Percentiles rank a stretch among this genome's conserved stretches.
phyloP scores from a whole-genome alignment of 2,329 filamentous ascomycete genomes.

The Cercospora citrullina region DNA sequence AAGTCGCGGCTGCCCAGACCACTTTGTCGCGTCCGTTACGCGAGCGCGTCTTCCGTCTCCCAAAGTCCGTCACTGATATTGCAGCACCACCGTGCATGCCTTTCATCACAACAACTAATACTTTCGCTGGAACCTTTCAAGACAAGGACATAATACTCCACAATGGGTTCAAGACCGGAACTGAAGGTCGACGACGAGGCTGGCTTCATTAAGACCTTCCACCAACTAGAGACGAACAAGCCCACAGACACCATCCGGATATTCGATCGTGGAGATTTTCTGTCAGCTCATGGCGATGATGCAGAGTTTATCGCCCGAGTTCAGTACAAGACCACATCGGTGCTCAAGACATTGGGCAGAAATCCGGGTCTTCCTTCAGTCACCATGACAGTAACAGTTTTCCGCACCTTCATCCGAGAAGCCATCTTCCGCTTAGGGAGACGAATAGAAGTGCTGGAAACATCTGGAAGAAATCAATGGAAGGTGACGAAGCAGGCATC shows the following conservation, averaged over 20 bases:
- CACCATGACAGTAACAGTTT: conserved; percentile 92
- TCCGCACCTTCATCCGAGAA: conserved; percentile 91
- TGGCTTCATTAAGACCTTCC: conserved; percentile 96
- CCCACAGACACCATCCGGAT: conserved; percentile 81
- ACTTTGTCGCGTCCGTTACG: conserved; percentile 5
- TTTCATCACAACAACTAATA: not conserved
- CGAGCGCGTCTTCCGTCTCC: conserved; percentile 6
- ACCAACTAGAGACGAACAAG: conserved; percentile 70
- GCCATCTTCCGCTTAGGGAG: conserved; percentile 89
- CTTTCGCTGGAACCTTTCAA: not conserved
- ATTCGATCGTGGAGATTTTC: conserved; percentile 93
- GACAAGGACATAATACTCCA: not conserved
- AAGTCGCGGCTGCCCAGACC: conserved; percentile 1
- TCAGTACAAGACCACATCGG: conserved; percentile 95
- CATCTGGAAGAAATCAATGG: conserved; percentile 81
- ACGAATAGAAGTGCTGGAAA: conserved; percentile 86
- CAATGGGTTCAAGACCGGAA: conserved; percentile 58
- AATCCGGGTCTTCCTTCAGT: conserved; percentile 87
- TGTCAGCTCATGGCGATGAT: conserved; percentile 88
- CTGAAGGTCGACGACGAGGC: conserved; percentile 87
- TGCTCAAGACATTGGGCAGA: conserved; percentile 84
- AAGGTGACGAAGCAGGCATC: conserved; percentile 82
- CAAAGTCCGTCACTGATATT: not conserved
- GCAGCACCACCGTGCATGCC: not conserved
- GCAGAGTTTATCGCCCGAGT: conserved; percentile 79